Conservation (phyloP, 345 rosid genomes). For the Conringia planisiliqua region DNA sequence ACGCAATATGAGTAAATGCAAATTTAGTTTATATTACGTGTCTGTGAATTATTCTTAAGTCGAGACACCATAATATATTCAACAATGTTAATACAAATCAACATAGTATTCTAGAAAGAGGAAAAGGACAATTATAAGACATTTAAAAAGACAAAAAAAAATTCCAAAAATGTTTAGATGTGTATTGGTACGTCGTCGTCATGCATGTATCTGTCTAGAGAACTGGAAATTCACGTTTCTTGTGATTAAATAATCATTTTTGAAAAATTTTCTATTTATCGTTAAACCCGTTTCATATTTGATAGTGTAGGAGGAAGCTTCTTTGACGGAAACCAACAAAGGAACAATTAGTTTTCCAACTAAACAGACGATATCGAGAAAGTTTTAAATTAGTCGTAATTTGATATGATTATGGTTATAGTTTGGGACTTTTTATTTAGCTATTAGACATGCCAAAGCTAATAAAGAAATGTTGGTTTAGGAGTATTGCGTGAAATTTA, state of each 20-base stretch:
- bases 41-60: neutral
- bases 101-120: neutral
- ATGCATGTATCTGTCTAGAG: conserved; percentile 1
- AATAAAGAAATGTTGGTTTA: neutral
- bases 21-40: neutral
- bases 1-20: neutral
- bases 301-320: neutral
- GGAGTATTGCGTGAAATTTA: neutral
- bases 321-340: neutral
- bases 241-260: neutral
- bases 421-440: neutral
- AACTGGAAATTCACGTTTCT: neutral
- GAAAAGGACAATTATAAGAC: neutral
- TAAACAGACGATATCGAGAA: neutral
- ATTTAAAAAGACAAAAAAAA: conserved; percentile 2
- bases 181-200: conserved; percentile 3
- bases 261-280: neutral
- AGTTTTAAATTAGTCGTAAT: neutral
- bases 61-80: neutral
- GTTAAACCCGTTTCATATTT: neutral
- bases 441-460: neutral
- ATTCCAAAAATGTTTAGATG: too few relatives aligned
- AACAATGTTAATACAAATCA: neutral
- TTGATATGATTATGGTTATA: neutral
- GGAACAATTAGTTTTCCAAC: neutral